Evolutionary conservation across 139 green algal species (phyloP), one percentile per base, ranked within the genome.

Genomic region (Tetradesmus obliquus): DNA sequence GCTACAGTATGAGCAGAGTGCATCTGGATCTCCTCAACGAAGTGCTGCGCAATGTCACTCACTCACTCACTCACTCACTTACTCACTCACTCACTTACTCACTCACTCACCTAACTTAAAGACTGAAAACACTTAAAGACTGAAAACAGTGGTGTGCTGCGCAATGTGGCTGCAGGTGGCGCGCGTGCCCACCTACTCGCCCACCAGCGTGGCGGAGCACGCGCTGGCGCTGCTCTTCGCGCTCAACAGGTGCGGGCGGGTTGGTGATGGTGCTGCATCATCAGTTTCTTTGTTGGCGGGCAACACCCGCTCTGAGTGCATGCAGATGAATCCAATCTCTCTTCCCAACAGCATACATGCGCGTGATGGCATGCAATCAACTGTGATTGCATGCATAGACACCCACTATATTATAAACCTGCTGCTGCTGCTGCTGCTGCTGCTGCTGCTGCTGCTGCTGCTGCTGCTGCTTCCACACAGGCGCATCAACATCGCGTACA

Each of bases 131-230:
- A 45, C 32, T 45, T 45, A 45, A 45, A 45, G 32, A 45, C 32
- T 45, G 32, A 45, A 45, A 45, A 45, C 32, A 45, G 32, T 45
- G 32, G 12, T 45, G 32, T 45, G 32, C 32, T 45, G 32, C 32
- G 32, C 32, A 45, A 45, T 45, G 32, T 45, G 32, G 32, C 32
- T 45, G 32, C 32, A 45, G 32, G 91, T 99, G 13, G 92, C 90
- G 55, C 93, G 96, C 20, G 97, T 98, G 69, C 97, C 96, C 9
- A 94, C 94, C 45, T 97, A 98, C 93, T 94, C 88, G 1, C 97
- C 96, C 3, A 66, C 93, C 45, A 94, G 92, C 10, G 95, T 99
- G 20, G 96, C 96, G 1, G 97, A 99, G 95, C 95, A 97, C 60
- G 96, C 96, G 1, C 90, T 98, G 17, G 93, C 94, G 13, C 93